Evolutionary conservation across 352 stramenopile genomes (phyloP), one percentile per base, ranked within the genome.

Genomic region (Thalassiosira hispida): DNA sequence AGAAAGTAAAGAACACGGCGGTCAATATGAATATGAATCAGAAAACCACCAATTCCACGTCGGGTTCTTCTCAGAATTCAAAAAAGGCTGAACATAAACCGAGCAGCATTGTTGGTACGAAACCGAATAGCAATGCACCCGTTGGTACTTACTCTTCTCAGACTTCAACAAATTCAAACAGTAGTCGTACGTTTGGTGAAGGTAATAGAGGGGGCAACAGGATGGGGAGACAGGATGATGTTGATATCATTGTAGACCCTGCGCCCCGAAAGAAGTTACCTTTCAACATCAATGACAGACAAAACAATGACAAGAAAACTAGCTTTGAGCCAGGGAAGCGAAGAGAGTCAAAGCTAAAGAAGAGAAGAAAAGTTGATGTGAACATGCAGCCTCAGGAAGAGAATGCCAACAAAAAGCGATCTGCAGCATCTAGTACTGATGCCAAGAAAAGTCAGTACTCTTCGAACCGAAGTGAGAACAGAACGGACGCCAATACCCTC

Each of bases 311-410:
- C 14, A 40, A 12, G 18, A 3, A n/a, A n/a, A n/a, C n/a, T n/a
- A n/a, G n/a, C n/a, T n/a, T n/a, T n/a, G 51, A 38, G 18, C 8
- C 25, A 20, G 27, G 2, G 38, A 57, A 67, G 38, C 29, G 7
- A 59, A 56, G 38, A 7, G 31, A 75, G 11, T 60, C 66, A 29
- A 75, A 59, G 53, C 18, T 56, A 18, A 67, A 67, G 66, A 75
- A 67, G 66, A 75, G 16, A 57, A 75, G 42, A 31, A 46, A 29
- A 18, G 40, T 46, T 35, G 29, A 64, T 51, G 29, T 4, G 16
- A 38, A 35, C n/a, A 49, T 49, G 16, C 6, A 16, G 3, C 0
- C n/a, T 52, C n/a, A 38, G 2, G 29, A 31, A 8, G 20, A 38
- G 22, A 25, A 33, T 49, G 35, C 8, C 18, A 23, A n/a, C n/a